Percentiles rank a stretch among this genome's conserved stretches.
Evolutionary conservation across 371 early-diverging fungal species (phyloP).

Genomic region (Mortierella sp.): DNA sequence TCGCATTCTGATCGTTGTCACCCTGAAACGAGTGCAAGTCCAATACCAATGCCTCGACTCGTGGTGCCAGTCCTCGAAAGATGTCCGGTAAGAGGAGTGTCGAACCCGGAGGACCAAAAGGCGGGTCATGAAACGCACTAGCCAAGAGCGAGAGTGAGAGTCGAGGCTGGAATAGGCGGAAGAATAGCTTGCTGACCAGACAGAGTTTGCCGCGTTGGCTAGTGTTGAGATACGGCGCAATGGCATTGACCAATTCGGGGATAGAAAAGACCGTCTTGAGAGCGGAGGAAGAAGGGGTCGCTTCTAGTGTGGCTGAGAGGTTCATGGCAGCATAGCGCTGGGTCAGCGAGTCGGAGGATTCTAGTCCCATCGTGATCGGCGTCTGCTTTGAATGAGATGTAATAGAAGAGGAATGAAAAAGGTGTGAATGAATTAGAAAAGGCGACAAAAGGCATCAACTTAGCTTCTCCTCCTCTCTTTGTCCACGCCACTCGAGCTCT

Average conservation of each 20-base stretch:
- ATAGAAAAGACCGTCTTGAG: constrained; percentile 26
- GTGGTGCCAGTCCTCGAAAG: neutral
- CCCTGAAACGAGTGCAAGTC: neutral
- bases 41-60: constrained; percentile 10
- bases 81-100: neutral
- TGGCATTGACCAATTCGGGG: constrained; percentile 22
- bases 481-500: neutral
- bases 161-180: neutral
- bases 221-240: constrained; percentile 24
- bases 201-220: neutral
- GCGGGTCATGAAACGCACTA: neutral
- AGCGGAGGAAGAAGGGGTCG: neutral
- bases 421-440: neutral
- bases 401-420: neutral
- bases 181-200: constrained; percentile 22
- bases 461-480: neutral
- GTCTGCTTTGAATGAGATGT: neutral
- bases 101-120: too few species aligned
- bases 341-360: neutral
- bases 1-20: neutral
- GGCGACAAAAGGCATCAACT: too few species aligned
- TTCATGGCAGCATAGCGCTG: neutral
- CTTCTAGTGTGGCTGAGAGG: neutral
- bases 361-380: constrained; percentile 5
- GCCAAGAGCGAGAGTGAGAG: constrained; percentile 16